phyloP scores from a whole-genome alignment of 768 basidiomycete species.

The Mycena rosella region DNA sequence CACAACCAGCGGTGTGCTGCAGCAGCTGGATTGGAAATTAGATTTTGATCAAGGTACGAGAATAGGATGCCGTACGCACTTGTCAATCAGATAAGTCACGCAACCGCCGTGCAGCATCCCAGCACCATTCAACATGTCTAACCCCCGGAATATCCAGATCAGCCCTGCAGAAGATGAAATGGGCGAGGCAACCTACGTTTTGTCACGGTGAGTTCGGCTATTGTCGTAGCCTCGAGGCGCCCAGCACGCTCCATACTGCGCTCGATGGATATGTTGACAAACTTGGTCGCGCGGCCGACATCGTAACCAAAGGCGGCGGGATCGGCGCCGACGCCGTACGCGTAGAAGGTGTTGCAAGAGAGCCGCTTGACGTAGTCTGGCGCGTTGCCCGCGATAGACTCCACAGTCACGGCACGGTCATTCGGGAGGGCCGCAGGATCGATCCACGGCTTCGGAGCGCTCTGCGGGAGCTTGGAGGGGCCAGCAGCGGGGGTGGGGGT shows the following conservation, averaged over 20 bases:
- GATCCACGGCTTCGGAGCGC: constrained; percentile 75
- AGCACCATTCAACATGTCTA: constrained; percentile 82
- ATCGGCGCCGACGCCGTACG: constrained; percentile 74
- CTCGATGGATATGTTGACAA: constrained; percentile 69
- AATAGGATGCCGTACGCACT: constrained; percentile 52
- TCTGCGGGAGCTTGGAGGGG: too few species aligned
- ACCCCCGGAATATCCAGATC: background rate
- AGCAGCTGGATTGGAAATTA: constrained; percentile 57
- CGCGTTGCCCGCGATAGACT: constrained; percentile 72
- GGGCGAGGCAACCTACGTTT: constrained; percentile 59
- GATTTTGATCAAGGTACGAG: too few species aligned
- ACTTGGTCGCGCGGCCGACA: constrained; percentile 70
- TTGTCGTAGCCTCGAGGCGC: constrained; percentile 69
- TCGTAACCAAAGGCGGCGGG: constrained; percentile 71
- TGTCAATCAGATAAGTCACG: constrained; percentile 80
- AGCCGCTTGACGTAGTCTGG: constrained; percentile 74
- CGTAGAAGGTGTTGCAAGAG: constrained; percentile 73
- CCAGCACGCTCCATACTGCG: constrained; percentile 61
- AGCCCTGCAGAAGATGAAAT: constrained; percentile 2
- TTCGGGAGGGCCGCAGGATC: constrained; percentile 74
- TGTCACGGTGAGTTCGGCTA: constrained; percentile 72
- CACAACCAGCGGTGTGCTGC: constrained; percentile 75
- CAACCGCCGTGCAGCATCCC: constrained; percentile 85
- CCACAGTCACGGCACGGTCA: constrained; percentile 68
- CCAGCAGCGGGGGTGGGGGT: too few species aligned